Conservation (phyloP, 495 filamentous ascomycete genomes). For the Hypoxylon fragiforme region DNA sequence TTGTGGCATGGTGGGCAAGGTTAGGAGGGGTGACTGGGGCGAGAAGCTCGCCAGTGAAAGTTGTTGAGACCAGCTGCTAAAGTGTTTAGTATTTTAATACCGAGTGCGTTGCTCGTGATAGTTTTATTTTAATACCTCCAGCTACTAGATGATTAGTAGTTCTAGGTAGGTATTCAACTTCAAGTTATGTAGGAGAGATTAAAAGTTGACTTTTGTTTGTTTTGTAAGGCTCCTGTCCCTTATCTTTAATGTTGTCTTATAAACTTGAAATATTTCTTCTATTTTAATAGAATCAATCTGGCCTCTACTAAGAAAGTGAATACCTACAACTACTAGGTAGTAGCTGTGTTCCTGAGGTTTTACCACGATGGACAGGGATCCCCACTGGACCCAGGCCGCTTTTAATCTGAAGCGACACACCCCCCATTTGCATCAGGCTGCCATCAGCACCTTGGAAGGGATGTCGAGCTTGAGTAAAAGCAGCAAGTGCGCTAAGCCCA, state of each 20-base stretch:
- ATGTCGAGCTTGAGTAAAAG: slow-evolving; percentile 21
- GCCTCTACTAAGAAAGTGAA: slow-evolving; percentile 26
- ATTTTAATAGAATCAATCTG: slow-evolving; percentile 33
- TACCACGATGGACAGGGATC: not conserved
- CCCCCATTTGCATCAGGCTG: too few relatives aligned
- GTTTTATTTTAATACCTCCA: too few relatives aligned
- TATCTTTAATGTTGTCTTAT: not conserved
- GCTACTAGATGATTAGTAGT: too few relatives aligned
- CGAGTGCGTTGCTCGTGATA: too few relatives aligned
- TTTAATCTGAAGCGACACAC: too few relatives aligned
- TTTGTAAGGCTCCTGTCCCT: slow-evolving; percentile 5
- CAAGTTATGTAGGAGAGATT: not conserved
- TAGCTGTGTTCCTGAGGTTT: not conserved
- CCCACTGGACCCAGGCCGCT: too few relatives aligned
- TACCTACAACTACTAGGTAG: not conserved
- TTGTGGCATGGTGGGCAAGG: slow-evolving; percentile 47
- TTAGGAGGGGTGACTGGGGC: slow-evolving; percentile 28
- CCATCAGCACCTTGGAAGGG: too few relatives aligned
- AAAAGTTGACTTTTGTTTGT: too few relatives aligned
- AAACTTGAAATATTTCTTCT: not conserved
- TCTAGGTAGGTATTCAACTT: not conserved
- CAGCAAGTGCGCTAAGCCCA: slow-evolving; percentile 18
- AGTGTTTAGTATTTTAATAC: not conserved
- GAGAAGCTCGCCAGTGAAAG: slow-evolving; percentile 30
- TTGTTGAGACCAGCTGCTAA: slow-evolving; percentile 25